Evolutionary conservation across 257 asterid species (phyloP).

Genomic region (Fraxinus quadrangulata): DNA sequence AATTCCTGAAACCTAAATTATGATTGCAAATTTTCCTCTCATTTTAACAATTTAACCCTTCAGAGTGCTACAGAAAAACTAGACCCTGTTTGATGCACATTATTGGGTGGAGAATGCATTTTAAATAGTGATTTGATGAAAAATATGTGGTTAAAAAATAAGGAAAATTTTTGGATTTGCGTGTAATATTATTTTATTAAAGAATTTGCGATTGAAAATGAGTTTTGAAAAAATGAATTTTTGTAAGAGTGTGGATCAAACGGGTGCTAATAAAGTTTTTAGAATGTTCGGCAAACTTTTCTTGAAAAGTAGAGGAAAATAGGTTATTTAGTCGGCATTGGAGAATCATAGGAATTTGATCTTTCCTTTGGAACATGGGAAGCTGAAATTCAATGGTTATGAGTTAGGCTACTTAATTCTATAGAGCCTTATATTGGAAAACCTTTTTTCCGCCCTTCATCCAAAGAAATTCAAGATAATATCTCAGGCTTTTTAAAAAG

Average conservation of each 20-base stretch:
- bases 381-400: neutral
- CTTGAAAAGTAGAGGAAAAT: neutral
- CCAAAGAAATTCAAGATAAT: neutral
- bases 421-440: neutral
- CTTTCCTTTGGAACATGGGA: neutral
- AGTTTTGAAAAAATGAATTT: too few relatives aligned
- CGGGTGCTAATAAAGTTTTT: too few relatives aligned
- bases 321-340: neutral
- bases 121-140: too few relatives aligned
- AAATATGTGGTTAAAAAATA: too few relatives aligned
- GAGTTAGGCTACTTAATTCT: neutral
- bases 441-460: neutral
- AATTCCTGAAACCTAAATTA: neutral
- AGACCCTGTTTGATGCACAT: too few relatives aligned
- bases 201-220: too few relatives aligned
- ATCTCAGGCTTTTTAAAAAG: neutral
- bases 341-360: neutral
- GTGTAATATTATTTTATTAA: too few relatives aligned
- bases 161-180: too few relatives aligned
- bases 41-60: neutral
- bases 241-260: too few relatives aligned
- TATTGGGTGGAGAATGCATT: too few relatives aligned
- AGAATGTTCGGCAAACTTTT: neutral
- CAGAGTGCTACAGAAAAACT: neutral
- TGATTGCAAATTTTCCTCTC: neutral